Evolutionary conservation across 1,284 basidiomycete species (phyloP).

Genomic region (Vanrija humicola): DNA sequence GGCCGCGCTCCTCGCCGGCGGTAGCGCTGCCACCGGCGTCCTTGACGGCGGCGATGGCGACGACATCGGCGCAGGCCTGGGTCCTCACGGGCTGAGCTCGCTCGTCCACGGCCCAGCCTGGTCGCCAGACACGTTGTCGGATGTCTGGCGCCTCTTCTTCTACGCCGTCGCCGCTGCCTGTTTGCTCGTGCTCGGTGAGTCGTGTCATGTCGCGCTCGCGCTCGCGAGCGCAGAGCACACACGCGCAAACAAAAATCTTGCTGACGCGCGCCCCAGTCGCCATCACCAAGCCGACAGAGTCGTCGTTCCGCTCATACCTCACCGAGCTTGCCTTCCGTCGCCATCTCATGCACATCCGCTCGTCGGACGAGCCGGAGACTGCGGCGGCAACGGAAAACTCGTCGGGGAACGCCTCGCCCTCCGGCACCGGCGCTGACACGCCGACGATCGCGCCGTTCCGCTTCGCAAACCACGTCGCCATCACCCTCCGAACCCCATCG

Average conservation of each 20-base stretch:
- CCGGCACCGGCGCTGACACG: constrained; percentile 42
- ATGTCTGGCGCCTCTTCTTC: constrained; percentile 31
- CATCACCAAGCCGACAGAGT: constrained; percentile 86
- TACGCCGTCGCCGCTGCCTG: constrained; percentile 33
- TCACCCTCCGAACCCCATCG: constrained; percentile 88
- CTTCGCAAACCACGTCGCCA: constrained; percentile 83
- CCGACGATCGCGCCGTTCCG: constrained; percentile 59
- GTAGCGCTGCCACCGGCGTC: background rate
- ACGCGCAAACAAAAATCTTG: background rate
- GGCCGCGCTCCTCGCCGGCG: constrained; percentile 13
- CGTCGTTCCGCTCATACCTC: constrained; percentile 86
- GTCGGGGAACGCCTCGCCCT: constrained; percentile 22
- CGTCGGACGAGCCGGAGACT: constrained; percentile 53
- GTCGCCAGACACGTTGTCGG: constrained; percentile 10
- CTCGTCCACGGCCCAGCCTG: background rate
- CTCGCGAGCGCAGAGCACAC: background rate
- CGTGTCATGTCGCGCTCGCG: background rate
- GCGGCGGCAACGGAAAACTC: constrained; percentile 32
- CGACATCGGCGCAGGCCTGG: background rate
- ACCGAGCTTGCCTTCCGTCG: constrained; percentile 93
- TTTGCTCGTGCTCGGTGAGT: constrained; percentile 36
- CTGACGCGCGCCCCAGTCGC: constrained; percentile 60
- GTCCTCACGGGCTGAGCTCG: background rate
- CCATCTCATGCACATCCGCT: constrained; percentile 79
- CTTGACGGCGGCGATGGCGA: constrained; percentile 3